Base-by-base conservation (phyloP, 192 early-diverging fungal genomes). In the Spizellomyces sp. region DNA sequence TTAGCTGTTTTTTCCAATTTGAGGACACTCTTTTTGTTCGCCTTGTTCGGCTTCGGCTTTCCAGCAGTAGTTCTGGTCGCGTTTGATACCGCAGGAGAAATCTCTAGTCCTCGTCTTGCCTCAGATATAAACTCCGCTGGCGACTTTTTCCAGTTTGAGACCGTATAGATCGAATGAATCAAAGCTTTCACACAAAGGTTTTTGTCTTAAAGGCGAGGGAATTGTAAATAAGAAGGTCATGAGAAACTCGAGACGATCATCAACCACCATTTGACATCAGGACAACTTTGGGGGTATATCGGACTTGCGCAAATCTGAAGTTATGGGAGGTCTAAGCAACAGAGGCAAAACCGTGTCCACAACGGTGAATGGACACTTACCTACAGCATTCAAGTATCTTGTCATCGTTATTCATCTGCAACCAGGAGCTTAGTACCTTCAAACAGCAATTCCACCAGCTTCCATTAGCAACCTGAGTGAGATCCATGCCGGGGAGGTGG, bases 331-430 rank as follows among this genome's bases (percentile, higher is more conserved):
- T 0, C 27, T 36, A 0, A 36, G 27, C 27, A 36, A 36, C 3
- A n/a, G 1, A 36, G 27, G 27, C 27, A 36, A 36, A 36, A 36
- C 27, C 27, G 27, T 36, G 27, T 36, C 27, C 27, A 36, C 27
- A 36, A 36, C 27, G 27, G 27, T 36, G 27, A 36, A 36, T 36
- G 27, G 27, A 36, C 27, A 36, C 27, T 36, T 36, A 36, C 27
- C 27, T 56, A 41, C 67, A 69, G 52, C 74, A 75, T 12, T 75
- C 74, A 27, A 75, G 44, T n/a, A 75, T 75, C 74, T 57, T 62
- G 45, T 75, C 74, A 48, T 75, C 73, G 47, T 73, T 73, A 14
- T 54, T 58, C 64, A 67, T 27, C 55, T 72, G 9, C 3, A 27
- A 9, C 4, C 27, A 36, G 27, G 27, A 36, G 27, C 27, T 36